phyloP scores from a whole-genome alignment of 2,329 filamentous ascomycete genomes.

The Trichophyton schoenleinii region DNA sequence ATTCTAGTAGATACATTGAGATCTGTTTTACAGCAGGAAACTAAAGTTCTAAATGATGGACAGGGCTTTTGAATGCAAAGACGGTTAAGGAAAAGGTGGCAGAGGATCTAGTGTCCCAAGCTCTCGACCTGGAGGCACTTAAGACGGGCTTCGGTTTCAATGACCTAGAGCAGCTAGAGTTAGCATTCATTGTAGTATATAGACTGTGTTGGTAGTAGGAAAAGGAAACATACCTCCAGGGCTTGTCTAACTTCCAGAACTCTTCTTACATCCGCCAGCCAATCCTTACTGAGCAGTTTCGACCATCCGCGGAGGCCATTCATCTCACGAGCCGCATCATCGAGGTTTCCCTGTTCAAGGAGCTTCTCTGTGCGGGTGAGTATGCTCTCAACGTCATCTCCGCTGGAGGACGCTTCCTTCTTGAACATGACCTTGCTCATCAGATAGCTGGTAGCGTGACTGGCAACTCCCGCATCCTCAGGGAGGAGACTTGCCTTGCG shows the following conservation, averaged over 20 bases:
- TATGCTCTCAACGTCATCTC: conserved; percentile 87
- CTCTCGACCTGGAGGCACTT: conserved; percentile 76
- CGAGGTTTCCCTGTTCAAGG: conserved; percentile 84
- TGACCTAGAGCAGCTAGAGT: conserved; percentile 45
- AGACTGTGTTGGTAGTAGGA: not conserved
- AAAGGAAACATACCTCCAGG: conserved; percentile 56
- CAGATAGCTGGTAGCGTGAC: conserved; percentile 78
- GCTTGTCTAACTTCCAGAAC: conserved; percentile 93
- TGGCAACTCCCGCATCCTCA: conserved; percentile 86
- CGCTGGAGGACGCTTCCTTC: conserved; percentile 72
- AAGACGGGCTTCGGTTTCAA: conserved; percentile 77
- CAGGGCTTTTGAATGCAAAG: conserved; percentile 22
- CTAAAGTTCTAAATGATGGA: conserved; percentile 11
- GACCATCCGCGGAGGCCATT: conserved; percentile 88
- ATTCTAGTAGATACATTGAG: conserved; percentile 5
- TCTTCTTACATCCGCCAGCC: conserved; percentile 80
- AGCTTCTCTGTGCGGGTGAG: conserved; percentile 78
- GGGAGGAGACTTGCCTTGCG: conserved; percentile 87
- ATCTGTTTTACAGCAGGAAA: conserved; percentile 7
- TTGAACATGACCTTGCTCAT: conserved; percentile 93
- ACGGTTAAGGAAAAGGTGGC: conserved; percentile 20
- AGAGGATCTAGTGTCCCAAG: not conserved
- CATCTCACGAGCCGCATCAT: conserved; percentile 87
- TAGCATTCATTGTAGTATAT: conserved; percentile 3
- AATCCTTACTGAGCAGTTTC: conserved; percentile 86